A percentile compares a stretch with the other conserved stretches of the same genome.
These are phyloP conservation scores for Salix caprea DNA, from an alignment of 345 rosid genomes.

Conservation along the genomic window DNA sequence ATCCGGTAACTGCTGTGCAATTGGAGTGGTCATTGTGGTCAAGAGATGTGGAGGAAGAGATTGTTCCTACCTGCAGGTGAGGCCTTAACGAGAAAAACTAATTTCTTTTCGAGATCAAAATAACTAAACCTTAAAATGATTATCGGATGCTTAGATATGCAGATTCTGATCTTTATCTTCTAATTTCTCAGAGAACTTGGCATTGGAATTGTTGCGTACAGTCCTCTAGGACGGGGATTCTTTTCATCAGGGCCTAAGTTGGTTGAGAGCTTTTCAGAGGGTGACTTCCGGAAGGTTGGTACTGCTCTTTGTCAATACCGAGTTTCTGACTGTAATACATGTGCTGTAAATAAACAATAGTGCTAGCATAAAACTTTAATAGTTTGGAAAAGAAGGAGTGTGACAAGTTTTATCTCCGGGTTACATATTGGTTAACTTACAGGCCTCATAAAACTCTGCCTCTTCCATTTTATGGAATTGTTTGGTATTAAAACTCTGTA, in stretches of 20 bases:
- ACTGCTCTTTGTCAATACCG: not conserved
- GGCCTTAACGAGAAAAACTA: not conserved
- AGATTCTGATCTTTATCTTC: not conserved
- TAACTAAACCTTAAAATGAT: not conserved
- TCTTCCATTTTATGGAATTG: not conserved
- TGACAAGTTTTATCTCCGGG: not conserved
- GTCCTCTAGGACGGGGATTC: conserved; percentile 69
- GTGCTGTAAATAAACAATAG: no score
- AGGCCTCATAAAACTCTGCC: not conserved
- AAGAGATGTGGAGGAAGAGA: conserved; percentile 71
- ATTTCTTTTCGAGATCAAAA: not conserved
- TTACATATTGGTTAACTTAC: no score
- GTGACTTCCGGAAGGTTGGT: conserved; percentile 44
- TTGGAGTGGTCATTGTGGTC: conserved; percentile 82
- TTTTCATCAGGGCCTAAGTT: conserved; percentile 54
- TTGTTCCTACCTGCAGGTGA: conserved; percentile 41
- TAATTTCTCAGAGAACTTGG: conserved; percentile 54
- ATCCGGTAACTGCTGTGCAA: conserved; percentile 65
- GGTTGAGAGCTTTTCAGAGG: conserved; percentile 32
- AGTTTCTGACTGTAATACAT: no score
- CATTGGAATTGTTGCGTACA: conserved; percentile 61
- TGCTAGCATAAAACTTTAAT: no score
- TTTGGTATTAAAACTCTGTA: not conserved
- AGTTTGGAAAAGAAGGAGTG: not conserved
- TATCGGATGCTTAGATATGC: not conserved